Percentiles rank a stretch among this genome's conserved stretches.
Conservation (phyloP, 192 early-diverging fungal species). For the Entomortierella beljakovae region DNA sequence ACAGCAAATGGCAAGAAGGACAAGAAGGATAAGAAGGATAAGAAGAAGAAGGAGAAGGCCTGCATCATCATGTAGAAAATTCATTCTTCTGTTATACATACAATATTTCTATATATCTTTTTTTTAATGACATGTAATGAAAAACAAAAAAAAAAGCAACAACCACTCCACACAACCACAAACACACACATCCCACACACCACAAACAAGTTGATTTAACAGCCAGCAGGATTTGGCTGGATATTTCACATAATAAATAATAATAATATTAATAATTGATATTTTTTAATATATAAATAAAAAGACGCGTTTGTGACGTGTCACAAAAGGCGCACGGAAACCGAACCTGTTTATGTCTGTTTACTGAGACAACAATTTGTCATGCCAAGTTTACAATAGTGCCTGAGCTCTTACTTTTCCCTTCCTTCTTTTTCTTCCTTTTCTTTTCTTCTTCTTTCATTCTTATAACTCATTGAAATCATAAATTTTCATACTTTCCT, state of each 20-base stretch:
- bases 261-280: no score
- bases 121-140: conserved; percentile 10
- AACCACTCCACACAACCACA: background rate
- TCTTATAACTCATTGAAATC: background rate
- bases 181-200: no score
- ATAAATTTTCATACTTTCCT: background rate
- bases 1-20: conserved; percentile 38
- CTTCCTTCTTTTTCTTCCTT: conserved; percentile 1
- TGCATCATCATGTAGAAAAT: conserved; percentile 48
- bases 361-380: no score
- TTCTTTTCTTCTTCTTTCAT: background rate
- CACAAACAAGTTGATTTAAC: no score
- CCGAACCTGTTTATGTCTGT: no score
- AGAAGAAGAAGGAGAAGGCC: conserved; percentile 46
- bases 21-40: conserved; percentile 43
- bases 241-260: no score
- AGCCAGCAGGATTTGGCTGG: no score
- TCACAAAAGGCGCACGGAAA: no score
- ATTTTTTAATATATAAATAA: no score
- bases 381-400: background rate
- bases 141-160: background rate
- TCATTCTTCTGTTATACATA: background rate
- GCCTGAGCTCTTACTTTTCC: background rate
- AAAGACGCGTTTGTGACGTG: no score
- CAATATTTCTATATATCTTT: conserved; percentile 10